phyloP scores from a whole-genome alignment of 1,139 yeast genomes.

The Saccharomyces hybrid region DNA sequence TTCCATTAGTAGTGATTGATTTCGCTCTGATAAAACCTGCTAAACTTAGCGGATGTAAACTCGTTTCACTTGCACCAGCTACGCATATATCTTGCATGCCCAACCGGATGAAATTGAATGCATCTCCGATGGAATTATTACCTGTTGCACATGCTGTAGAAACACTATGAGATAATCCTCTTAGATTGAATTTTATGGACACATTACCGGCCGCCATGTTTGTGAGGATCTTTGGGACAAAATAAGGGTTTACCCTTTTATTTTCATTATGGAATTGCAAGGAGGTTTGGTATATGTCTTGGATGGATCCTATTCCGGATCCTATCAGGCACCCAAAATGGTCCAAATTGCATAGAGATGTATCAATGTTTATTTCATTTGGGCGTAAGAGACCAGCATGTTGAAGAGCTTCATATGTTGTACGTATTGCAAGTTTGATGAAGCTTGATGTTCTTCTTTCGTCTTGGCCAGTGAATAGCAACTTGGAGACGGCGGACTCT shows the following conservation, averaged over 20 bases:
- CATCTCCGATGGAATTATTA: constrained; percentile 88
- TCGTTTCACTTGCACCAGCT: constrained; percentile 89
- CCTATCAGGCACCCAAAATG: constrained; percentile 74
- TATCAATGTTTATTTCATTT: constrained; percentile 28
- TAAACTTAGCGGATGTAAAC: constrained; percentile 77
- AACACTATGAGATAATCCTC: constrained; percentile 83
- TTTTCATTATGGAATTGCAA: constrained; percentile 54
- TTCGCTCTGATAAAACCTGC: constrained; percentile 91
- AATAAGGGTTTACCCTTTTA: constrained; percentile 71
- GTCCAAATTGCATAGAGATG: constrained; percentile 17
- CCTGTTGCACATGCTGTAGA: constrained; percentile 98
- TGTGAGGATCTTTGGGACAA: constrained; percentile 72
- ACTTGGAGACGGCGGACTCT: constrained; percentile 3
- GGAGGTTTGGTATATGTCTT: constrained; percentile 59
- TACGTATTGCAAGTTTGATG: constrained; percentile 71
- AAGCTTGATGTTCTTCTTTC: constrained; percentile 59
- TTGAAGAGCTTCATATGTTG: constrained; percentile 66
- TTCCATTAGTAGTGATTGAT: constrained; percentile 55
- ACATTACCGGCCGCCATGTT: constrained; percentile 96
- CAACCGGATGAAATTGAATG: constrained; percentile 65
- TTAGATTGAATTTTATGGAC: constrained; percentile 64
- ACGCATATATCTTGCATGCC: constrained; percentile 83
- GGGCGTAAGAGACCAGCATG: constrained; percentile 44
- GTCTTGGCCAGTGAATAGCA: constrained; percentile 26
- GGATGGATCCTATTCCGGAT: constrained; percentile 86